These are phyloP conservation scores for Tylopilus orsonianus DNA, from an alignment of 1,284 basidiomycete species.

Conservation along the genomic window DNA sequence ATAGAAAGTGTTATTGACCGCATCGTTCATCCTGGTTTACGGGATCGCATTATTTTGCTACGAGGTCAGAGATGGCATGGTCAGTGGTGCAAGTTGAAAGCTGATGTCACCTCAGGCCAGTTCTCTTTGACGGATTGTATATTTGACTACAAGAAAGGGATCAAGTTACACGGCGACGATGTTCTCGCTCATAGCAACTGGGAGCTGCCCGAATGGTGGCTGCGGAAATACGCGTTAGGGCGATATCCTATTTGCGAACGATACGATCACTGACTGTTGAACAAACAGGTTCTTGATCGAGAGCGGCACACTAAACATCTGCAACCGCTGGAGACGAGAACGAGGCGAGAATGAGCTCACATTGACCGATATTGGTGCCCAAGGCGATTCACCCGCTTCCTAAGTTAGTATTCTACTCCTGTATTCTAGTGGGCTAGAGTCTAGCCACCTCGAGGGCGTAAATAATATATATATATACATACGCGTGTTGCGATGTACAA, in stretches of 20 bases:
- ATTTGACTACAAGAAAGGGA: constrained; percentile 62
- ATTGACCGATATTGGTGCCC: constrained; percentile 52
- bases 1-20: constrained; percentile 86
- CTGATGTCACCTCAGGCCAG: constrained; percentile 55
- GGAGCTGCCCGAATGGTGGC: constrained; percentile 83
- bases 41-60: constrained; percentile 86
- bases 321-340: constrained; percentile 77
- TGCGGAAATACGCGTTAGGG: constrained; percentile 63
- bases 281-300: constrained; percentile 67
- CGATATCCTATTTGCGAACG: neutral
- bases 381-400: constrained; percentile 39
- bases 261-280: constrained; percentile 4
- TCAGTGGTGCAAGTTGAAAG: constrained; percentile 22
- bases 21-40: constrained; percentile 81
- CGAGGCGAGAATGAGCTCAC: constrained; percentile 67
- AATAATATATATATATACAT: constrained; percentile 12
- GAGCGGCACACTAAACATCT: constrained; percentile 55
- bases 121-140: constrained; percentile 77
- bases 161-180: constrained; percentile 85
- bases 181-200: constrained; percentile 85
- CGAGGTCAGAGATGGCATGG: constrained; percentile 51
- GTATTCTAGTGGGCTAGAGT: constrained; percentile 15
- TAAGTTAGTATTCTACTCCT: constrained; percentile 17
- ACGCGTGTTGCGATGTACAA: constrained; percentile 1
- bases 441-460: constrained; percentile 3